Evolutionary conservation across 2,329 filamentous ascomycete genomes (phyloP), one percentile per base, ranked within the genome.

Genomic region (Penicillium sp.): DNA sequence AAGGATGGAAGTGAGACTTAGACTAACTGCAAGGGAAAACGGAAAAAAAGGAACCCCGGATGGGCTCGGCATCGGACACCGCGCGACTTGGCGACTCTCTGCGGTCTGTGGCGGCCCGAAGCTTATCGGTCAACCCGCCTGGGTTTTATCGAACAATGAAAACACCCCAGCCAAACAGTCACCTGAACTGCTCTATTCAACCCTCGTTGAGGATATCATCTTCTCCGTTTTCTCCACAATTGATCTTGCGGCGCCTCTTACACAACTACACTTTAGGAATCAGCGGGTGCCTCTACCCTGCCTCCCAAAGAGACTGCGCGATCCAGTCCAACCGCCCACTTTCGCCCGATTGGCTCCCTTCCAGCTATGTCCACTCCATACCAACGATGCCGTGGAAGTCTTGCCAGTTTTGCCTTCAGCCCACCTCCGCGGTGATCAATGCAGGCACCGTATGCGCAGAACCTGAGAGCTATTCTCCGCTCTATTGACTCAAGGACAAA

Each of bases 31-130:
- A 52, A 58, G 57, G 62, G 62, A 66, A 63, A 65, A 61, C 60
- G 72, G 71, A 73, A 73, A 75, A 74, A 74, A 71, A 65, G 65
- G 65, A 53, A 58, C 64, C 73, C 40, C 40, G 73, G 73, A 73
- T 73, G 67, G 67, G 69, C 73, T 74, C 73, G 73, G 73, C 73
- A 53, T 53, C 37, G 22, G 51, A 42, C 40, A 42, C 14, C 19
- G 40, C 19, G 40, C 40, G 40, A 43, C 19, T 43, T 22, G 8
- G 40, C 40, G 40, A 43, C 19, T 43, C 11, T 22, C 19, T 52
- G 48, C 26, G 30, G 30, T n/a, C 30, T 6, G 48, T 52, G 33
- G 11, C 30, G 46, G 46, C 46, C 26, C 26, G 45, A 48, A 48
- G 30, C 45, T 48, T 48, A 48, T 48, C 45, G 25, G 25, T 8